Evolutionary conservation across 495 filamentous ascomycete species (phyloP), one percentile per base, ranked within the genome.

Genomic region (Immersiella caudata): DNA sequence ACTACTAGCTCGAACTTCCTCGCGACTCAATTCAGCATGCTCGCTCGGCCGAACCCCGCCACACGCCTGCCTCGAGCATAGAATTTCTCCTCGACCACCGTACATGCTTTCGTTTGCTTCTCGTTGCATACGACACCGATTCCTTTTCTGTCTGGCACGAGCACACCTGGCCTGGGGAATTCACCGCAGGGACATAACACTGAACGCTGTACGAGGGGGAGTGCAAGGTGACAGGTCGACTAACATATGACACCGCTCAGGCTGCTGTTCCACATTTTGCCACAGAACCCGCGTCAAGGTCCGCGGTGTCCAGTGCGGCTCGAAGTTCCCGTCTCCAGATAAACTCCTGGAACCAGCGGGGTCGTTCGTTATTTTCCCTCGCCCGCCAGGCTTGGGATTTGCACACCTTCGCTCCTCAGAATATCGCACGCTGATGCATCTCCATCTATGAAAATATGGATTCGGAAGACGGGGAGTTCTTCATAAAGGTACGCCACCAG

Each of bases 401-500:
- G 6, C 51, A 52, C 46, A 61, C 60, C 54, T 69, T 51, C 66
- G 50, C 67, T 74, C 70, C 67, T 70, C 76, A 67, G 40, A 68
- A 66, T 61, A 70, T 56, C 57, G 25, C 25, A 67, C 70, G 62
- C 71, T 70, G 74, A 83, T 83, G 81, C 74, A 79, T 83, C 68
- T 73, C 26, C 69, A 67, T 59, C 75, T 69, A 68, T 78, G 76
- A 85, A 79, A 68, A 91, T n/a, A n/a, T 91, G 89, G 88, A 90
- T 76, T 89, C 89, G 77, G 91, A 93, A 88, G 92, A 96, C 87
- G 93, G 93, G 81, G 89, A 92, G 84, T 82, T 89, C 78, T 96
- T 94, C 81, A 85, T 95, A 71, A 96, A 93, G 85, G 91, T 93
- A 82, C 56, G 82, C 67, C 24, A 20, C 27, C 24, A 14, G 11